Conservation (phyloP, 2,329 filamentous ascomycete genomes). For the Aspergillus phoenicis region DNA sequence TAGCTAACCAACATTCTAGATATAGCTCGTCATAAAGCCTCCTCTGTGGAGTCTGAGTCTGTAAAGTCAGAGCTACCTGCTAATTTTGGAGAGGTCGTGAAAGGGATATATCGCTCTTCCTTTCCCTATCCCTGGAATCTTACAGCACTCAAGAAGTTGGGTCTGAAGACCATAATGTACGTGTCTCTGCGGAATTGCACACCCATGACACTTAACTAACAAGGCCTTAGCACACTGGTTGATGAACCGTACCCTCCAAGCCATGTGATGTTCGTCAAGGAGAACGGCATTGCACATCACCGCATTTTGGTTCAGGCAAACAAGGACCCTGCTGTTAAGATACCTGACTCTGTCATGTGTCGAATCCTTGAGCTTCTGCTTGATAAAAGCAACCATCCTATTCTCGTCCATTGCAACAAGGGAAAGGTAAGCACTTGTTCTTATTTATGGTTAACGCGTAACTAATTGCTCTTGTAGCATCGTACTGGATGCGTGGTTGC, state of each 20-base stretch:
- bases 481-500: slow-evolving; percentile 88
- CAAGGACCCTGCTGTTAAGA: slow-evolving; percentile 70
- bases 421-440: slow-evolving; percentile 65
- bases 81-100: slow-evolving; percentile 77
- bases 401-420: slow-evolving; percentile 91
- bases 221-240: slow-evolving; percentile 59
- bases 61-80: slow-evolving; percentile 47
- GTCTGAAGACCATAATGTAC: slow-evolving; percentile 78
- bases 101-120: slow-evolving; percentile 77
- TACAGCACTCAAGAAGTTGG: slow-evolving; percentile 66
- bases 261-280: slow-evolving; percentile 63
- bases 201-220: not conserved
- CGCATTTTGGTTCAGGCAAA: slow-evolving; percentile 83
- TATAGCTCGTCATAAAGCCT: slow-evolving; percentile 35
- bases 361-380: slow-evolving; percentile 72
- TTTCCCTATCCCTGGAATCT: slow-evolving; percentile 75
- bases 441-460: too few relatives aligned
- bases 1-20: slow-evolving; percentile 8
- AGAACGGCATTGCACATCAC: slow-evolving; percentile 70
- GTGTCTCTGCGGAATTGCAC: slow-evolving; percentile 32
- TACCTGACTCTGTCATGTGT: slow-evolving; percentile 67
- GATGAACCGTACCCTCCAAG: slow-evolving; percentile 58
- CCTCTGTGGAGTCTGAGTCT: slow-evolving; percentile 26
- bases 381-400: slow-evolving; percentile 72
- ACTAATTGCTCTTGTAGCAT: slow-evolving; percentile 56